A percentile compares a stretch with the other conserved stretches of the same genome.
Conservation (phyloP, 2,329 filamentous ascomycete genomes). For the Alternaria triticina region DNA sequence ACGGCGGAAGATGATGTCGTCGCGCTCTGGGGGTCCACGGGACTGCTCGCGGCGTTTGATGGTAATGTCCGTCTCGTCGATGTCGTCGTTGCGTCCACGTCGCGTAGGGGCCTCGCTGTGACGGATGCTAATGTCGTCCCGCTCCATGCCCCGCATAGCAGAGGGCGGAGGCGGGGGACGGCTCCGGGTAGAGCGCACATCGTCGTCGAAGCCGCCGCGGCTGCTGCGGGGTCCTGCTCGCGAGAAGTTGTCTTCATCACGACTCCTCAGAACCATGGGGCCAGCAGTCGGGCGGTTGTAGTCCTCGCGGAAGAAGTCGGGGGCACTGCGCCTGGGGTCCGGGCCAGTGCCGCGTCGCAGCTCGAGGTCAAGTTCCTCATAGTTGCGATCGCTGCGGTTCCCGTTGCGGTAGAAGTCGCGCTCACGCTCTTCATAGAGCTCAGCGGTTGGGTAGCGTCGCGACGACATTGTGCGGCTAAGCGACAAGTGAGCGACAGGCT, state of each 20-base stretch:
- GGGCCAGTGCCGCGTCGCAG: conserved; percentile 44
- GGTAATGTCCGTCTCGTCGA: conserved; percentile 45
- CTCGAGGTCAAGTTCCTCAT: conserved; percentile 60
- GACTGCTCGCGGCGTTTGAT: conserved; percentile 47
- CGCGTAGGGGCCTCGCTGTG: conserved; percentile 39
- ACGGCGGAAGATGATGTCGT: conserved; percentile 53
- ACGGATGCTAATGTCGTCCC: conserved; percentile 50
- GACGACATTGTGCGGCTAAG: conserved; percentile 37
- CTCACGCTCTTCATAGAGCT: conserved; percentile 58
- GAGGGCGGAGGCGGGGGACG: conserved; percentile 35
- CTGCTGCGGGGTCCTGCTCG: conserved; percentile 37
- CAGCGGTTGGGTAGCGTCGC: conserved; percentile 54
- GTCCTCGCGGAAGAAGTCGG: conserved; percentile 58
- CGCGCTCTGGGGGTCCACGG: conserved; percentile 38
- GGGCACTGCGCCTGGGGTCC: conserved; percentile 52
- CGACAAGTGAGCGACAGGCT: conserved; percentile 20
- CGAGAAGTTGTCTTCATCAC: conserved; percentile 49
- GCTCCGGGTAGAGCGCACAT: conserved; percentile 46
- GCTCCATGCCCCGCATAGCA: conserved; percentile 37
- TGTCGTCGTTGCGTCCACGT: conserved; percentile 44
- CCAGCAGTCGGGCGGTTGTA: conserved; percentile 57
- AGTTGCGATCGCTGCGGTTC: conserved; percentile 51
- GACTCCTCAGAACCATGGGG: conserved; percentile 54
- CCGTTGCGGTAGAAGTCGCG: conserved; percentile 56
- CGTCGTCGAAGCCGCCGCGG: conserved; percentile 50